Evolutionary conservation across 2,329 filamentous ascomycete genomes (phyloP), one percentile per base, ranked within the genome.

Genomic region (Dactylonectria estremocensis): DNA sequence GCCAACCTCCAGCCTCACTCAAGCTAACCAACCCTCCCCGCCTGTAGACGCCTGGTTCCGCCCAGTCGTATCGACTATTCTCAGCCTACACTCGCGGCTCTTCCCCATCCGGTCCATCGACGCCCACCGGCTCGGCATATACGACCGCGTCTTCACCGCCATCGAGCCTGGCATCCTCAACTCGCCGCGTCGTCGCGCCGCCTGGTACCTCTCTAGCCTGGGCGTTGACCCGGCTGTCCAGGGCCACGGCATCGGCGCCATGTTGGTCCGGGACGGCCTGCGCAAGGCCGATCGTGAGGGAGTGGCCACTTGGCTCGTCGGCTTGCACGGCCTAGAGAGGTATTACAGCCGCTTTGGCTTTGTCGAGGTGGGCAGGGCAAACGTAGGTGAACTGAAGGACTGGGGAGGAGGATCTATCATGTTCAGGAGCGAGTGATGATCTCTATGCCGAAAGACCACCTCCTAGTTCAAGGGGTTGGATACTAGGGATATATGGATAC

Each of bases 371-470:
- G 80, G 72, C 10, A 77, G 79, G 60, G 76, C 75, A 13, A 82
- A 82, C 55, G 75, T 81, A 22, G 80, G 79, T 1, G 77, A 80
- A 64, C 54, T 83, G 70, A 68, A 72, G 10, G 71, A 73, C 28
- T 83, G 80, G 80, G 74, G 80, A 31, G 80, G 80, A 10, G 80
- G 81, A 1, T 55, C 74, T 8, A 66, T 83, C 66, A 82, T 83
- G 81, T 80, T 81, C 46, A 76, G 77, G 55, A 78, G 80, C 61
- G 81, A 72, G 61, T 69, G 35, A 62, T 63, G 46, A 22, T 40
- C 8, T 5, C 7, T 7, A 28, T 40, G 6, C 5, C 13, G 37
- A 40, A 14, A 40, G 2, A 16, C 13, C 5, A 16, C 14, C 13
- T 40, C 37, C 37, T 14, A 28, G 24, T 28, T 28, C 24, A 28